Conservation (phyloP, 345 rosid genomes). For the Syzygium oleosum region DNA sequence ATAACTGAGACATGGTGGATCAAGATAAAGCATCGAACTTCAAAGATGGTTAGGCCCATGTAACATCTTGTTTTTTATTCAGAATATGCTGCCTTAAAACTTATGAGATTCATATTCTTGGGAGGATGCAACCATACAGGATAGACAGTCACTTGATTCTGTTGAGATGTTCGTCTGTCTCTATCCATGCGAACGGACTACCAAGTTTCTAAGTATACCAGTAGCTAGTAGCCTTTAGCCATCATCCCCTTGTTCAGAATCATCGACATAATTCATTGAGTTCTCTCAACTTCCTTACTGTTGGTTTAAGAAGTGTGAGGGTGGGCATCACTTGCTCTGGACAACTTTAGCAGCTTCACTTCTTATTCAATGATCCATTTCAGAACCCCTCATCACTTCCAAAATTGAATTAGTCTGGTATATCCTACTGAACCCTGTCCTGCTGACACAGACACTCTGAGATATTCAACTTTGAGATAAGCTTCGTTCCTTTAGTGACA, state of each 20-base stretch:
- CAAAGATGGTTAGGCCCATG: not conserved
- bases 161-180: not conserved
- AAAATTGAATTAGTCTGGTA: not conserved
- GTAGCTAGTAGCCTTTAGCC: not conserved
- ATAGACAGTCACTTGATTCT: not conserved
- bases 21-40: not conserved
- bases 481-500: not conserved
- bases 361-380: not conserved
- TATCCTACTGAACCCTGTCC: not conserved
- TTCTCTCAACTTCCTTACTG: not conserved
- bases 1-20: not conserved
- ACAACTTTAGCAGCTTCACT: not conserved
- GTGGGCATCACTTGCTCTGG: not conserved
- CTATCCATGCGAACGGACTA: not conserved
- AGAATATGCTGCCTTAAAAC: not conserved
- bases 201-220: not conserved
- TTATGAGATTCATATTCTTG: not conserved
- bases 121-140: not conserved
- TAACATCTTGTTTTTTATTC: not conserved
- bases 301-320: not conserved
- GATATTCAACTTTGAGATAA: not conserved
- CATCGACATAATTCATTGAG: not conserved
- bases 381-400: not conserved
- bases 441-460: not conserved
- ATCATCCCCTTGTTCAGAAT: not conserved